A percentile compares a stretch with the other conserved stretches of the same genome.
phyloP scores from a whole-genome alignment of 2,329 filamentous ascomycete species.

The Beauveria medogensis region DNA sequence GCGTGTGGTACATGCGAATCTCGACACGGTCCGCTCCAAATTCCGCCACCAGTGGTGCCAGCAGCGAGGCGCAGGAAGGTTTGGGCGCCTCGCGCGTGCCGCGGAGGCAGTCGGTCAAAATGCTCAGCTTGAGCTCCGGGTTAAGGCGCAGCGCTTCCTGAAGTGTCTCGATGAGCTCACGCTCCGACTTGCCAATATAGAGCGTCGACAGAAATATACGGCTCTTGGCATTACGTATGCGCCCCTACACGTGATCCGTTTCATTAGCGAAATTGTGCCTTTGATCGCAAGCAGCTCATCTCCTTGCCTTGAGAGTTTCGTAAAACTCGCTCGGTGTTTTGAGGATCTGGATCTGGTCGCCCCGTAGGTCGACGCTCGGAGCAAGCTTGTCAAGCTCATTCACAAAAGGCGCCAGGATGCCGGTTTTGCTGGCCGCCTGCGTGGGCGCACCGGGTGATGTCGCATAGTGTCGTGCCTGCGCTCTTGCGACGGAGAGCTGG shows the following conservation, averaged over 20 bases:
- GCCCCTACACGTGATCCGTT: constrained; percentile 42
- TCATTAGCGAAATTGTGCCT: too few species aligned
- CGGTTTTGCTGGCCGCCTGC: constrained; percentile 22
- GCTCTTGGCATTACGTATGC: constrained; percentile 70
- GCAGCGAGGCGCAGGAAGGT: constrained; percentile 78
- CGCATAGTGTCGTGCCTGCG: constrained; percentile 34
- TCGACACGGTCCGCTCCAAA: constrained; percentile 82
- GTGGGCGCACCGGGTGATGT: constrained; percentile 22
- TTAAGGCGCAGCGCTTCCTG: constrained; percentile 67
- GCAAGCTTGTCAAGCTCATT: constrained; percentile 78
- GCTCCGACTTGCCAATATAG: constrained; percentile 90
- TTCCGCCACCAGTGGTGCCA: constrained; percentile 74
- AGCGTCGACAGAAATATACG: constrained; percentile 91
- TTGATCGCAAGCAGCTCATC: too few species aligned
- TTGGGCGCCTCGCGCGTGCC: constrained; percentile 85
- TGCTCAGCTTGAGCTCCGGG: constrained; percentile 70
- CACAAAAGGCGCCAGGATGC: constrained; percentile 46
- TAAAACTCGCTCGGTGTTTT: constrained; percentile 85
- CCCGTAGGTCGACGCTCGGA: constrained; percentile 79
- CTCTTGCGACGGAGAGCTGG: constrained; percentile 22
- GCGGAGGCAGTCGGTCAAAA: constrained; percentile 83
- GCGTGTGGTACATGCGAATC: constrained; percentile 96
- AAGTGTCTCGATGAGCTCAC: constrained; percentile 76
- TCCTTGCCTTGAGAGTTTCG: constrained; percentile 71
- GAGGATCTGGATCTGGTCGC: constrained; percentile 72